phyloP scores from a whole-genome alignment of 2,329 filamentous ascomycete genomes.

The Xylaria sp. region DNA sequence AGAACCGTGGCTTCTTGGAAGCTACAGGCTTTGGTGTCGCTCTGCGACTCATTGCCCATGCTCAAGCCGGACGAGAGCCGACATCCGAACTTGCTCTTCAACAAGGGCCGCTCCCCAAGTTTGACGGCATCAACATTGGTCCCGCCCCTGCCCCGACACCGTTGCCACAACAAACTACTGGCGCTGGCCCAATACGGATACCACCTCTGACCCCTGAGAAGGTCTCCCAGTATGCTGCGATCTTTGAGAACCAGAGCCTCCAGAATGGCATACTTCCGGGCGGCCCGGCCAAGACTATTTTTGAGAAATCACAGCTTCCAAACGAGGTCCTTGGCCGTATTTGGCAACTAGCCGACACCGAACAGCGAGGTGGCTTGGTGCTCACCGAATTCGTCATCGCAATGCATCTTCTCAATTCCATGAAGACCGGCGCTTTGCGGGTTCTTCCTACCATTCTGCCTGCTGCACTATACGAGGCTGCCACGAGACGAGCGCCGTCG shows the following conservation, averaged over 20 bases:
- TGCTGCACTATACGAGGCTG: constrained; percentile 83
- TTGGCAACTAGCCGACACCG: constrained; percentile 91
- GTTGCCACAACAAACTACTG: constrained; percentile 54
- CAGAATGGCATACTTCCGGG: constrained; percentile 73
- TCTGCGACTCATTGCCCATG: constrained; percentile 89
- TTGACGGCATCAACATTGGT: constrained; percentile 65
- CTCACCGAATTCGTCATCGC: constrained; percentile 93
- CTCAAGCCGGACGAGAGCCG: constrained; percentile 80
- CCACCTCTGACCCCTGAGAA: constrained; percentile 85
- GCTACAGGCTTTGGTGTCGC: constrained; percentile 91
- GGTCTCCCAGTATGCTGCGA: constrained; percentile 76
- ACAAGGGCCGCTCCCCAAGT: constrained; percentile 83
- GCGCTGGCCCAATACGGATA: constrained; percentile 70
- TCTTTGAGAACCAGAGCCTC: constrained; percentile 85
- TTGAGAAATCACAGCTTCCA: constrained; percentile 84
- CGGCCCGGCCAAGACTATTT: constrained; percentile 86
- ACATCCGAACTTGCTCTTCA: constrained; percentile 76
- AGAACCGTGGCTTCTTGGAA: constrained; percentile 91
- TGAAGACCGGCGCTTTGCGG: constrained; percentile 77
- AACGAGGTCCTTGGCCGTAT: constrained; percentile 91
- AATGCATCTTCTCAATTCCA: constrained; percentile 92
- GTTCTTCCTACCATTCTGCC: constrained; percentile 76
- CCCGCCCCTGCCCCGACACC: constrained; percentile 43
- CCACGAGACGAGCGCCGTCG: constrained; percentile 58
- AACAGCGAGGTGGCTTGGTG: constrained; percentile 81